Evolutionary conservation across 202 grass and related monocot species (phyloP), one percentile per base, ranked within the genome.

Genomic region (Setaria viridis): DNA sequence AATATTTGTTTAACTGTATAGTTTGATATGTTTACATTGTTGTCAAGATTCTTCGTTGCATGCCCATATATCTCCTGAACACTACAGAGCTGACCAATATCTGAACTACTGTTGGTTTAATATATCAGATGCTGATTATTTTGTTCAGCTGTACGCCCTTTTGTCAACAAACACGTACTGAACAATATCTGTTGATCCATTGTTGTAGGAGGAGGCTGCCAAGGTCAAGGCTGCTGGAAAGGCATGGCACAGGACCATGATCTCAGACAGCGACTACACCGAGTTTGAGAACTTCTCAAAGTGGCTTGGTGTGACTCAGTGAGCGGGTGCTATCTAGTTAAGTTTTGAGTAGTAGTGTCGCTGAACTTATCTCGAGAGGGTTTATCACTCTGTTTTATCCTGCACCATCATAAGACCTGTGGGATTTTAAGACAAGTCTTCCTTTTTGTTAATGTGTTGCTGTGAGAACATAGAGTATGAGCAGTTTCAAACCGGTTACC

Each of bases 251-350:
- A 93, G 94, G 89, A 97, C 89, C 30, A 93, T 93, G 91, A 78
- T 93, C 55, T 93, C 94, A 4, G 91, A 94, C 70, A 91, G 85
- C 7, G 91, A 97, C 80, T 93, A 94, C 55, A 78, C 91, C 0
- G 87, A 97, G 79, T 97, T 97, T n/a, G 91, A 97, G n/a, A 76
- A 73, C 75, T 97, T 97, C 80, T 80, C 91, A 33, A 93, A 97
- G 94, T 97, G 91, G 94, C 87, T 97, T 0, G 89, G 89, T 4
- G 89, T 82, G 62, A 86, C 94, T 0, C 90, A 97, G 84, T 97
- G 73, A 92, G 72, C 9, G 2, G 0, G 0, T 7, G 15, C 3
- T 17, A 11, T 70, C 63, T 83, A 56, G 67, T 41, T 80, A 89
- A 90, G 72, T 90, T 79, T 90, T 86, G 84, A 65, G 72, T 78